A percentile compares a stretch with the other conserved stretches of the same genome.
These are phyloP conservation scores for Apiospora saccharicola DNA, from an alignment of 2,329 filamentous ascomycete genomes.

Conservation along the genomic window DNA sequence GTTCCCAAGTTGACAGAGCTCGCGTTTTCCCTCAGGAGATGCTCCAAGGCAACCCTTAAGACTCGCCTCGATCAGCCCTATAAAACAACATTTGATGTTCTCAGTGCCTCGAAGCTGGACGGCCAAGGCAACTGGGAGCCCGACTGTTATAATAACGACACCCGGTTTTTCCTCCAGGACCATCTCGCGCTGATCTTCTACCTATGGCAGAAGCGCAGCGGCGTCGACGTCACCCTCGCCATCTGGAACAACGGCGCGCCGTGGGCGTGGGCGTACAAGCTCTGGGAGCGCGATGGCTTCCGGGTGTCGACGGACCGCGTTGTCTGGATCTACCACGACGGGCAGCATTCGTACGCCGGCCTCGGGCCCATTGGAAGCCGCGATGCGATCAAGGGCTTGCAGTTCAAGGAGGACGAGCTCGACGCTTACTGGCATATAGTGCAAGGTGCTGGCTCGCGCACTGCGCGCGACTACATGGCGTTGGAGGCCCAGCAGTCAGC, in stretches of 20 bases:
- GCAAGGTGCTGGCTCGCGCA: not conserved
- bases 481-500: not conserved
- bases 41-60: not conserved
- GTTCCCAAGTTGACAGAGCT: not conserved
- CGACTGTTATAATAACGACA: not conserved
- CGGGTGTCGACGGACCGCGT: not conserved
- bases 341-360: not conserved
- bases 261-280: not conserved
- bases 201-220: not conserved
- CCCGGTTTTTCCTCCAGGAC: not conserved
- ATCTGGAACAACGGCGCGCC: not conserved
- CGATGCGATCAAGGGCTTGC: not conserved
- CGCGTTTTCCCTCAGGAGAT: not conserved
- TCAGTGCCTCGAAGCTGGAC: not conserved
- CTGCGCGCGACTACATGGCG: not conserved
- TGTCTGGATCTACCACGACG: constrained; percentile 3
- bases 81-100: not conserved
- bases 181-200: not conserved
- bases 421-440: not conserved
- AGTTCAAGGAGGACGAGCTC: not conserved
- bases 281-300: not conserved
- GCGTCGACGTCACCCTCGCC: not conserved
- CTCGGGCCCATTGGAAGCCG: not conserved
- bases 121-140: not conserved
- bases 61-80: not conserved